Base-by-base conservation (phyloP, 164 flowering plant species). In the Magnolia kwangsiensis region DNA sequence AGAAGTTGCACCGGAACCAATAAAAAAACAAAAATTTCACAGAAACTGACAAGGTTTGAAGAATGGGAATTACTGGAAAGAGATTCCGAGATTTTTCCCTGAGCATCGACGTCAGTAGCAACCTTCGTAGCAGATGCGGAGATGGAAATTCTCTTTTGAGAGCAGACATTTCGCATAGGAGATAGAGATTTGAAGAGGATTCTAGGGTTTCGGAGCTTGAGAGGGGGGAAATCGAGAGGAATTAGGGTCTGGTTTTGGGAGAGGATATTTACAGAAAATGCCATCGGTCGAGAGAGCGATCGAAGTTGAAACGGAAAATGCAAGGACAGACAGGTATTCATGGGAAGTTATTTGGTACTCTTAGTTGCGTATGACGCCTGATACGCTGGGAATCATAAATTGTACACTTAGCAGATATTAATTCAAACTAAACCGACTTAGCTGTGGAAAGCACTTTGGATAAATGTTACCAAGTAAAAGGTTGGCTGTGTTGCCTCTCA, bases 61-160 rank as follows among this genome's bases (percentile, higher is more conserved):
- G 24, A 31, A 5, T n/a, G 49, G 72, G 71, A 67, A 74, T 80
- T 67, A 63, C n/a, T 37, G 11, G 21, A 3, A 21, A 21, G 50
- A 4, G 76, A 23, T 61, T 72, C 49, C 0, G 74, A 51, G 21
- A 20, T 49, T 13, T 72, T 72, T 51, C 75, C 67, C 51, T 67
- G 50, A 66, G 75, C 69, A 63, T 81, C 59, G 31, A 81, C 14
- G 19, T 81, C 80, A 50, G 80, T 29, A 19, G 63, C 68, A 11
- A 78, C 51, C 19, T 78, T 75, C 14, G 74, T 51, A 11, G 80
- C 66, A 72, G 83, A 77, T 4, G 73, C 78, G 8, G 74, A 68
- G 58, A 72, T 20, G 10, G 80, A 78, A 68, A 23, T 31, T 76
- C 74, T 63, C 20, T 61, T 78, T 11, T 51, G 72, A 19, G 24